Evolutionary conservation across 2,329 filamentous ascomycete species (phyloP), one percentile per base, ranked within the genome.

Genomic region (Exophiala xenobiotica): DNA sequence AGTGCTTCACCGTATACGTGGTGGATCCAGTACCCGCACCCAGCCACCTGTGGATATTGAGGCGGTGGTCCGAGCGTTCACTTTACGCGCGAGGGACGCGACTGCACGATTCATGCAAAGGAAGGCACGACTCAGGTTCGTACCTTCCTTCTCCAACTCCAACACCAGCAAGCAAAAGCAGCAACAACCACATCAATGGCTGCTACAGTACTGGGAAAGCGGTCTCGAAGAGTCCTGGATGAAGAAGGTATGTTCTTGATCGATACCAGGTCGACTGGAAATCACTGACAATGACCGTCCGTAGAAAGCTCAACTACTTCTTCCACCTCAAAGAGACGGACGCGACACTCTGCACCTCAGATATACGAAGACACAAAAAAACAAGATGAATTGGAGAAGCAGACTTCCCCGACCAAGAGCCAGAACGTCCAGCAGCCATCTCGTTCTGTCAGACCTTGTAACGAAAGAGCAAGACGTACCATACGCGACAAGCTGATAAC

Each of bases 401-500:
- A 22, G 18, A 23, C 26, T 38, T 16, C 19, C 41, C 29, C 40
- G 26, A 29, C 31, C 48, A 46, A 44, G 35, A 14, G 24, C 20
- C 14, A 33, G 12, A 46, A 33, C 29, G 59, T 59, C 48, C 53
- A 58, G 16, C n/a, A n/a, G n/a, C n/a, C n/a, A n/a, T 56, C 66
- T 39, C 64, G 64, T 49, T 65, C 63, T 51, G 65, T 70, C 48
- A 67, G 67, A 49, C 70, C 22, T 62, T 58, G 67, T 51, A 71
- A 69, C 23, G 70, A 67, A 41, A 75, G 72, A 55, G 68, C 74
- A 27, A 82, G 79, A 66, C 74, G 76, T 68, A 72, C 67, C 56
- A 64, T 70, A 41, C 65, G 64, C 53, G 42, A 53, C 50, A 71
- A 39, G 26, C 19, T 51, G 23, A 43, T 55, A 54, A 44, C 40